These are phyloP conservation scores for Coemansia sp. DNA, from an alignment of 192 early-diverging fungal genomes.

Conservation along the genomic window DNA sequence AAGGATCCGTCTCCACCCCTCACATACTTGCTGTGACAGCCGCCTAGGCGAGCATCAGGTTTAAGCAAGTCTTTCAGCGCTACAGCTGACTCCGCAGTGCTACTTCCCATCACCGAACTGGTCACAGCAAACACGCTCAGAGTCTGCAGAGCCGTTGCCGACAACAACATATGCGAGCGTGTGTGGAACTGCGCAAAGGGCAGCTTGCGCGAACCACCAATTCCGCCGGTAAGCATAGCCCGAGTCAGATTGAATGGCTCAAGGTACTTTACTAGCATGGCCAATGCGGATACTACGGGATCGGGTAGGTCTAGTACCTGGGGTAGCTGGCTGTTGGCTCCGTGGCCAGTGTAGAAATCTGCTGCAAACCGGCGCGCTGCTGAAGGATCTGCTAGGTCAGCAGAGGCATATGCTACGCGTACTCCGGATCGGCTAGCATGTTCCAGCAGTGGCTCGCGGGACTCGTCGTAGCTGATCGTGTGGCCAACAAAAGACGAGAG, in stretches of 20 bases:
- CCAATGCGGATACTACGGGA: slow-evolving; percentile 18
- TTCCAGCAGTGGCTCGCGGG: slow-evolving; percentile 46
- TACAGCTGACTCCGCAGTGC: slow-evolving; percentile 12
- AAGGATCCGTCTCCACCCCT: slow-evolving; percentile 73
- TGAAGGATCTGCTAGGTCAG: background rate
- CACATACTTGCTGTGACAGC: slow-evolving; percentile 23
- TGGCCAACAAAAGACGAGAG: slow-evolving; percentile 44
- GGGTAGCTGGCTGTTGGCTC: slow-evolving; percentile 28
- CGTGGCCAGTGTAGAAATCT: slow-evolving; percentile 28
- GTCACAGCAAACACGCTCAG: slow-evolving; percentile 88
- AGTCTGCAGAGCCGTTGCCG: slow-evolving; percentile 89
- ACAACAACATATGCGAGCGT: slow-evolving; percentile 76
- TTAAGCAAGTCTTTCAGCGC: slow-evolving; percentile 25
- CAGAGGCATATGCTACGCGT: slow-evolving; percentile 35
- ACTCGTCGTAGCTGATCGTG: slow-evolving; percentile 52
- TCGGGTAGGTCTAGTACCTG: slow-evolving; percentile 34
- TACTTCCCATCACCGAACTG: slow-evolving; percentile 57
- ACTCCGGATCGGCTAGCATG: slow-evolving; percentile 61
- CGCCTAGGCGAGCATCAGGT: slow-evolving; percentile 14
- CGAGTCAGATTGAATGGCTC: slow-evolving; percentile 40
- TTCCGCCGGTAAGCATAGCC: slow-evolving; percentile 60
- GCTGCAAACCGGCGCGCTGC: slow-evolving; percentile 20
- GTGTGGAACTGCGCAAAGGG: slow-evolving; percentile 84
- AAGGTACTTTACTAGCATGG: slow-evolving; percentile 58
- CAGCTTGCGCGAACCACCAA: slow-evolving; percentile 63